Evolutionary conservation across 2,329 filamentous ascomycete genomes (phyloP).

Genomic region (Penicillium frequentans): DNA sequence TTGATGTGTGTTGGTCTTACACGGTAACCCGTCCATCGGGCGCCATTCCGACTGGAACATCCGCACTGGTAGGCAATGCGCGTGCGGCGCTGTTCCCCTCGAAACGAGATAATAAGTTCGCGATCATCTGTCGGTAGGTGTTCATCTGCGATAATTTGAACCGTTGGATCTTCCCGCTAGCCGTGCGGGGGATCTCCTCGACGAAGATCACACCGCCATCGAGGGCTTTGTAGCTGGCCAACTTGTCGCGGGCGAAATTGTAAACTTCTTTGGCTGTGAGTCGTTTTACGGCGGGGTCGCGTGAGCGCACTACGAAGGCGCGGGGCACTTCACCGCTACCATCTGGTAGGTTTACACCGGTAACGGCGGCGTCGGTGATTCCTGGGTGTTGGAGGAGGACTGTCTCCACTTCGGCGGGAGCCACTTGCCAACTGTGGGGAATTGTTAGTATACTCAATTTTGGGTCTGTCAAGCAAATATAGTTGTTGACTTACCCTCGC

Average conservation of each 20-base stretch:
- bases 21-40: conserved; percentile 24
- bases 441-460: not conserved
- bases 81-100: conserved; percentile 1
- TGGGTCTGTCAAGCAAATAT: not conserved
- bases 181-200: conserved; percentile 49
- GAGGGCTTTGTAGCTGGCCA: conserved; percentile 51
- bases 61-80: conserved; percentile 13
- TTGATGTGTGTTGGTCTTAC: conserved; percentile 4
- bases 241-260: conserved; percentile 37
- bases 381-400: conserved; percentile 46
- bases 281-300: conserved; percentile 16
- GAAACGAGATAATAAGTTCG: conserved; percentile 22
- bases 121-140: conserved; percentile 37
- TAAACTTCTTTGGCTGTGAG: conserved; percentile 46
- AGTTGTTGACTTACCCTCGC: conserved; percentile 36
- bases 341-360: conserved; percentile 40
- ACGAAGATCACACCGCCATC: conserved; percentile 51
- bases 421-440: conserved; percentile 45
- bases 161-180: conserved; percentile 52
- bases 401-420: conserved; percentile 50
- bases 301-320: conserved; percentile 47
- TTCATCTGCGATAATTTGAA: conserved; percentile 43
- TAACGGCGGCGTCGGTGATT: conserved; percentile 49
- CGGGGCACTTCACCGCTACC: conserved; percentile 42
- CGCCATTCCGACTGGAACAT: conserved; percentile 16